These are phyloP conservation scores for Aspergillus bertholletiae DNA, from an alignment of 495 filamentous ascomycete genomes.

Conservation along the genomic window DNA sequence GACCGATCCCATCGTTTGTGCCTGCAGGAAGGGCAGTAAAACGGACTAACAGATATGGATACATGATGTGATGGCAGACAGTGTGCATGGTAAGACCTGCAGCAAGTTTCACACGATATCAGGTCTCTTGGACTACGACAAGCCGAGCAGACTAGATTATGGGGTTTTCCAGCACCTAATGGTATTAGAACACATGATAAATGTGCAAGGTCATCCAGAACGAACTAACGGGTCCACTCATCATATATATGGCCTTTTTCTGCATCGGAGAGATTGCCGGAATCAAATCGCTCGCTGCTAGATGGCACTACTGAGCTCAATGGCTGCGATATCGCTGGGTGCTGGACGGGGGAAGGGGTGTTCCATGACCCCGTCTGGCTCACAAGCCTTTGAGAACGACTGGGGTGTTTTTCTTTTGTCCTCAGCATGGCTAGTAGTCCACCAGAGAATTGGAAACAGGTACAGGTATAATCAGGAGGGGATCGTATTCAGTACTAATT, in stretches of 20 bases:
- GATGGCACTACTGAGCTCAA: neutral
- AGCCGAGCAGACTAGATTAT: conserved; percentile 29
- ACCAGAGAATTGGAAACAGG: neutral
- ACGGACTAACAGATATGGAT: neutral
- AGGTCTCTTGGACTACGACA: conserved; percentile 27
- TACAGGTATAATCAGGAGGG: too few species aligned
- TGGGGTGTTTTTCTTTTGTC: neutral
- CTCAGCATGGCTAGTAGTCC: neutral
- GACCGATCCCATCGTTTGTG: conserved; percentile 22
- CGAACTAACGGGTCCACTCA: conserved; percentile 26
- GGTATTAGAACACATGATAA: neutral
- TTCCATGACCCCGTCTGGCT: neutral
- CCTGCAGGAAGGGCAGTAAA: conserved; percentile 27
- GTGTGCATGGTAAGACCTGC: conserved; percentile 31
- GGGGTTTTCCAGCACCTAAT: conserved; percentile 27
- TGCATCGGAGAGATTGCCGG: conserved; percentile 8
- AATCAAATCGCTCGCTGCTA: neutral
- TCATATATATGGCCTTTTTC: conserved; percentile 27
- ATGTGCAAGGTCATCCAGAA: neutral
- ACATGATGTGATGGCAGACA: conserved; percentile 16
- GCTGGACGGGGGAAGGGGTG: neutral
- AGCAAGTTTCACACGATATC: conserved; percentile 30
- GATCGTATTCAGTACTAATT: neutral
- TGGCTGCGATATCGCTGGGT: neutral
- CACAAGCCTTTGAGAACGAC: neutral